These are phyloP conservation scores for Aureobasidium pullulans DNA, from an alignment of 2,329 filamentous ascomycete genomes.

Conservation along the genomic window DNA sequence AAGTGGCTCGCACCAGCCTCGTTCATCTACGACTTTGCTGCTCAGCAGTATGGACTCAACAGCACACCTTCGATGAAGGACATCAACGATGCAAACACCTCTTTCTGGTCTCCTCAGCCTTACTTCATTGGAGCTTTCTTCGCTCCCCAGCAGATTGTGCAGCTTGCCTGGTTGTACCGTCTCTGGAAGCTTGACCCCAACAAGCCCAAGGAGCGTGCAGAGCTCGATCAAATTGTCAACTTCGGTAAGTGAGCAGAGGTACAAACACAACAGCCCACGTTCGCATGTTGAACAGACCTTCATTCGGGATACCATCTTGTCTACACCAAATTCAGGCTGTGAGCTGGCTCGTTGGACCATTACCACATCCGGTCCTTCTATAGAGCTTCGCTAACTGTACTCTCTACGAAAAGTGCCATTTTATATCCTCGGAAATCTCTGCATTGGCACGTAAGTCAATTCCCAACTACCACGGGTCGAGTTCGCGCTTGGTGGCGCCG, in stretches of 20 bases:
- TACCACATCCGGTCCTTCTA: no score
- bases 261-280: no score
- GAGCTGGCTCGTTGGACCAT: conserved; percentile 30
- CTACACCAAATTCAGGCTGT: no score
- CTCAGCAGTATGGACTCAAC: conserved; percentile 54
- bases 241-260: conserved; percentile 14
- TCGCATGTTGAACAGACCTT: no score
- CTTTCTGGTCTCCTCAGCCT: conserved; percentile 52
- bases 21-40: conserved; percentile 50
- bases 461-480: no score
- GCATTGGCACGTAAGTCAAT: no score
- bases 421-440: no score
- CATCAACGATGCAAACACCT: conserved; percentile 50
- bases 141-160: conserved; percentile 53
- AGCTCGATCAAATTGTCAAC: conserved; percentile 41
- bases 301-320: no score
- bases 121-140: conserved; percentile 55
- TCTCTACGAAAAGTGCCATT: no score
- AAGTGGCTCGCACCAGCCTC: conserved; percentile 48
- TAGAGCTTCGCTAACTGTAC: no score
- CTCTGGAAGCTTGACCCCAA: conserved; percentile 44
- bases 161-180: conserved; percentile 51
- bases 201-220: conserved; percentile 32
- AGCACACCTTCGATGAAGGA: conserved; percentile 53
- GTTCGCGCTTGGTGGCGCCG: no score